Evolutionary conservation across 768 basidiomycete species (phyloP).

Genomic region (Suillus lakei): DNA sequence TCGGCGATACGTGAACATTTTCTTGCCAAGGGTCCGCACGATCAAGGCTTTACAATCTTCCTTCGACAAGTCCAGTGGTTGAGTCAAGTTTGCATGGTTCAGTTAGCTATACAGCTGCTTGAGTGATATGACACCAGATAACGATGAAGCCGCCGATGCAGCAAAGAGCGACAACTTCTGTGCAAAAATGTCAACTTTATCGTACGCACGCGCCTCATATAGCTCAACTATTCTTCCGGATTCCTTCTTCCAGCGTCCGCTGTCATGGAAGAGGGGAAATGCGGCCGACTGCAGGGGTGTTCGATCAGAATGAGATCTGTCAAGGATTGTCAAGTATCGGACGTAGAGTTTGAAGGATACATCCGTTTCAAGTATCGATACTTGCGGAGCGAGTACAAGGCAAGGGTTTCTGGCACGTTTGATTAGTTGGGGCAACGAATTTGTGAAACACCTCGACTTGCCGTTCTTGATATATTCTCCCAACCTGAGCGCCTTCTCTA

Average conservation of each 20-base stretch:
- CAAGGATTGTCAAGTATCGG: constrained; percentile 14
- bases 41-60: background rate
- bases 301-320: background rate
- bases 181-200: background rate
- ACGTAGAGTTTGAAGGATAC: constrained; percentile 50
- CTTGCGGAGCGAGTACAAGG: constrained; percentile 81
- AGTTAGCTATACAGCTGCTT: background rate
- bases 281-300: background rate
- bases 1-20: background rate
- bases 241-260: background rate
- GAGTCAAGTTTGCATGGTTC: background rate
- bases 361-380: constrained; percentile 80
- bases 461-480: constrained; percentile 90
- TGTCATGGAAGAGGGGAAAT: background rate
- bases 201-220: background rate
- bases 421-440: background rate
- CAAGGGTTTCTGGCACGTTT: constrained; percentile 66
- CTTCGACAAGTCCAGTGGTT: background rate
- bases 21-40: background rate
- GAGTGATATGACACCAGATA: background rate
- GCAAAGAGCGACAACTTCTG: background rate
- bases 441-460: constrained; percentile 33
- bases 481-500: constrained; percentile 74
- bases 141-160: background rate
- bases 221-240: background rate